Base-by-base conservation (phyloP, 2,329 filamentous ascomycete genomes). In the Aspergillus sp. region DNA sequence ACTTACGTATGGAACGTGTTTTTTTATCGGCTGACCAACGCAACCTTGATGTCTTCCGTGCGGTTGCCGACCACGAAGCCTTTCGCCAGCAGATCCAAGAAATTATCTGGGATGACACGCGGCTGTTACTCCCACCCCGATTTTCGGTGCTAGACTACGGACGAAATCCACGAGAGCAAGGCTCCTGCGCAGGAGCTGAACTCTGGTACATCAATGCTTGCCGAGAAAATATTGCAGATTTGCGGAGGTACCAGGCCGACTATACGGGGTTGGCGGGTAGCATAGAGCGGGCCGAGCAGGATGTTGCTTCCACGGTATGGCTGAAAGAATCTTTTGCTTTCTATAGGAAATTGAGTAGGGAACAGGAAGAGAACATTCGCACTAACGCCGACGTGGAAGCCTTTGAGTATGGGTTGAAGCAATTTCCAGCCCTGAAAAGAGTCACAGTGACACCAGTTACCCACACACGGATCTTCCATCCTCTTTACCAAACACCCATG, bases 401-500 rank as follows among this genome's bases (percentile, higher is more conserved):
- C 12, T 69, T 82, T 2, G 54, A 68, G 13, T 71, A 74, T 45
- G 76, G 69, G 2, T 28, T 80, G 2, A 45, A 63, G 10, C 69
- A 64, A 3, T 79, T 81, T 47, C 73, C 76, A 0, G 67, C 66
- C 2, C 65, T 82, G 2, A 69, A 58, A 36, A 72, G 70, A 47
- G 64, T 82, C 8, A 78, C 69, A 0, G 58, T 82, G 12, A 80
- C 79, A 3, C 74, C 74, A 6, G 75, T 76, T 2, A 67, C 76
- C 0, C 79, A 81, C 61, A 76, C 76, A 0, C 65, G 68, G 47
- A 59, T 74, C 0, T 72, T 74, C n/a, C 52, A 58, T 0, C 79
- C 79, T 0, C 59, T 73, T 0, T 81, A 81, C 53, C 62, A 76
- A 19, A 81, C 79, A 0, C 79, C 79, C 1, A 78, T 77, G 66